Conservation (phyloP, 805 yeast genomes). For the Candida namnaoensis region DNA sequence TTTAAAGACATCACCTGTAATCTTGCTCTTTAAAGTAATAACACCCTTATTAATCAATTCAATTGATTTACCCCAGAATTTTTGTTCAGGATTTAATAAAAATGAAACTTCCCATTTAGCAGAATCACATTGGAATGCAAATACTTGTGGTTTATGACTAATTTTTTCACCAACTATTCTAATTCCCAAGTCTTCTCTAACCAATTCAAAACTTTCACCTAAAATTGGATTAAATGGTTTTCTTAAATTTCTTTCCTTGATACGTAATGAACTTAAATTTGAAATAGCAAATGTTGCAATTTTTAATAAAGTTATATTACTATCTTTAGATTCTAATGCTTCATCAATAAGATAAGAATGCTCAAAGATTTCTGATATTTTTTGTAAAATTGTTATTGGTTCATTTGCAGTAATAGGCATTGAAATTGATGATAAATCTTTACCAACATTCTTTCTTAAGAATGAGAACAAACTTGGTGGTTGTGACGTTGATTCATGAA, state of each 20-base stretch:
- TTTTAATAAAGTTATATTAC: conserved; percentile 50
- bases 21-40: conserved; percentile 44
- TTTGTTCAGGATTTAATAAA: conserved; percentile 69
- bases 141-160: conserved; percentile 75
- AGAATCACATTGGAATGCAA: conserved; percentile 75
- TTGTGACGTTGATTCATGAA: conserved; percentile 46
- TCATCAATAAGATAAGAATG: conserved; percentile 58
- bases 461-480: conserved; percentile 83
- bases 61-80: conserved; percentile 91
- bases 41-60: conserved; percentile 76
- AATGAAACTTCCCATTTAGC: conserved; percentile 60
- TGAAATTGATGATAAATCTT: conserved; percentile 74
- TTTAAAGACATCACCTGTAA: conserved; percentile 58
- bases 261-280: conserved; percentile 59
- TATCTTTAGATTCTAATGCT: conserved; percentile 38
- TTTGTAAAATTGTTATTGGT: conserved; percentile 77
- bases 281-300: conserved; percentile 82
- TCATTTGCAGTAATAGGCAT: conserved; percentile 96
- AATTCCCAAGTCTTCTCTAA: conserved; percentile 73
- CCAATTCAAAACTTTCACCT: conserved; percentile 90
- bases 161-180: conserved; percentile 81
- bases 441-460: conserved; percentile 85
- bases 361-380: conserved; percentile 73
- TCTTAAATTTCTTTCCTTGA: conserved; percentile 66
- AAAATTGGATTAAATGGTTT: conserved; percentile 93